Percentiles rank a stretch among this genome's conserved stretches.
These are phyloP conservation scores for Quercus engelmannii DNA, from an alignment of 306 rosid genomes.

Conservation along the genomic window DNA sequence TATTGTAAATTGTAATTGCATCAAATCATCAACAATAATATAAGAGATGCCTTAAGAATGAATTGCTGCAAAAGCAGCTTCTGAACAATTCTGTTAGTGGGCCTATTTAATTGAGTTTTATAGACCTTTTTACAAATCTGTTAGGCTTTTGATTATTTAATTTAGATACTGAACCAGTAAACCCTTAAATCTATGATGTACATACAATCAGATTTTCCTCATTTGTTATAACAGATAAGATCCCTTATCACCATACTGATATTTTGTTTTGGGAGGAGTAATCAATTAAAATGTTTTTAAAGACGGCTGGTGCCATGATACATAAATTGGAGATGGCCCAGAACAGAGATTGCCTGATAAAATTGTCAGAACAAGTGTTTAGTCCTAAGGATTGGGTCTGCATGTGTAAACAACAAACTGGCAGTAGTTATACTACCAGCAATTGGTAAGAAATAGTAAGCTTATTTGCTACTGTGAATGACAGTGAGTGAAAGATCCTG, in stretches of 20 bases:
- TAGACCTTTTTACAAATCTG: not conserved
- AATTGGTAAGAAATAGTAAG: not conserved
- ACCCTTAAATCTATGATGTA: too few relatives aligned
- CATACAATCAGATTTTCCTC: too few relatives aligned
- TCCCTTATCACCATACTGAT: too few relatives aligned
- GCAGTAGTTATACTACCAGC: not conserved
- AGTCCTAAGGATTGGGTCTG: not conserved
- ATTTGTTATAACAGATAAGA: too few relatives aligned
- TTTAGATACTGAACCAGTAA: not conserved
- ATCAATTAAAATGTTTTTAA: too few relatives aligned
- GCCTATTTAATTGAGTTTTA: not conserved
- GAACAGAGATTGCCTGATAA: not conserved
- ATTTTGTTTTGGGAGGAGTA: not conserved
- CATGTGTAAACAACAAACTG: not conserved
- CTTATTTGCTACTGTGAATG: not conserved
- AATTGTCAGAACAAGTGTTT: not conserved
- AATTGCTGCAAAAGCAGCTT: not conserved
- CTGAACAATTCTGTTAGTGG: not conserved
- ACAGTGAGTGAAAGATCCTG: not conserved
- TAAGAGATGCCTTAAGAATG: not conserved
- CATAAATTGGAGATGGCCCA: too few relatives aligned
- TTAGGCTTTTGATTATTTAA: not conserved
- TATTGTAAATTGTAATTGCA: not conserved
- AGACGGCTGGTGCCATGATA: too few relatives aligned
- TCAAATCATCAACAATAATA: not conserved